Evolutionary conservation across 177 flowering plant genomes (phyloP).

Genomic region (Vitis hybrid): DNA sequence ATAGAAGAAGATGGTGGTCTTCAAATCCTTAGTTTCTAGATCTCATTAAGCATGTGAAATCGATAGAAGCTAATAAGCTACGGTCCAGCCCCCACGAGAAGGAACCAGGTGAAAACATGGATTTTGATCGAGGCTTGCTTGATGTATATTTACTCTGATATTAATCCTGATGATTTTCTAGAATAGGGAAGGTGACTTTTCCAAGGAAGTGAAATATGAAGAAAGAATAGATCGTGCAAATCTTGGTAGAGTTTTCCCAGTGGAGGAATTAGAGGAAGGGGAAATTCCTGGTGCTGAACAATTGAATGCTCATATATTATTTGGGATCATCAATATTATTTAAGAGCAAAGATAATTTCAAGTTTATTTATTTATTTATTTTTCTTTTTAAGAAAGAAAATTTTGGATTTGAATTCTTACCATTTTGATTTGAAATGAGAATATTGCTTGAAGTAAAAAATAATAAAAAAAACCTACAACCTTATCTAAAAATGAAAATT

Average conservation of each 20-base stretch:
- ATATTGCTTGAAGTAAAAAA: too few relatives aligned
- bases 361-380: too few relatives aligned
- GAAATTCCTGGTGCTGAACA: slow-evolving; percentile 37
- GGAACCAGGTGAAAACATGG: slow-evolving; percentile 25
- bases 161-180: slow-evolving; percentile 67
- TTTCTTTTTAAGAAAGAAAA: too few relatives aligned
- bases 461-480: too few relatives aligned
- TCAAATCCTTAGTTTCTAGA: slow-evolving; percentile 47
- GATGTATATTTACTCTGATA: slow-evolving; percentile 47
- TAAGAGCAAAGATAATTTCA: too few relatives aligned
- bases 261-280: slow-evolving; percentile 58
- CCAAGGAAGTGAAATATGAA: slow-evolving; percentile 16
- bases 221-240: background rate
- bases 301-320: too few relatives aligned
- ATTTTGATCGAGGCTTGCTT: slow-evolving; percentile 58
- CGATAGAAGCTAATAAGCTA: slow-evolving; percentile 3
- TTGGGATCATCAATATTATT: too few relatives aligned
- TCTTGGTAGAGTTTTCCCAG: too few relatives aligned
- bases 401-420: too few relatives aligned
- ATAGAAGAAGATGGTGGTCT: slow-evolving; percentile 40
- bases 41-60: slow-evolving; percentile 31
- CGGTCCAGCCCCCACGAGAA: slow-evolving; percentile 7
- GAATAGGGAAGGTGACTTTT: slow-evolving; percentile 44
- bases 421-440: too few relatives aligned
- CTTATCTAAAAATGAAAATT: too few relatives aligned